Base-by-base conservation (phyloP, 2,329 filamentous ascomycete species). In the Penicillium sumatraense region DNA sequence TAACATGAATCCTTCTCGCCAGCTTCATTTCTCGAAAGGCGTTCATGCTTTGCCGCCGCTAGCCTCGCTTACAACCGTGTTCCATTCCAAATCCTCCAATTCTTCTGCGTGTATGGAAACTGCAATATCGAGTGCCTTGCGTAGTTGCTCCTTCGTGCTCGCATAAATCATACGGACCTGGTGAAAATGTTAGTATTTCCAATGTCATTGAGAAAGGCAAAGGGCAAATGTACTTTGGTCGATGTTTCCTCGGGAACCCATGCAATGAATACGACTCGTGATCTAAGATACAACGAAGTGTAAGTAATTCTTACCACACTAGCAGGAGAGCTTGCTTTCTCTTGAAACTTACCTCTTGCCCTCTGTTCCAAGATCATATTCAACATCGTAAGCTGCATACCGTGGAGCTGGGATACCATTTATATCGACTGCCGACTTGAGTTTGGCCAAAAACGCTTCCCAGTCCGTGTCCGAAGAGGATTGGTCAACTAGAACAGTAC, bases 381-480 rank as follows among this genome's bases (percentile, higher is more conserved):
- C 57, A 6, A 62, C 57, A 6, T 62, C 57, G 29, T 62, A 62
- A 16, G 53, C 55, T 11, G 59, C 57, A 26, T 60, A 62, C 9
- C 53, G 44, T 36, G 59, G 59, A 1, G 36, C 36, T 1, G 24
- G 49, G 3, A n/a, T 51, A 14, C 49, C 38, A 11, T 42, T 8
- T 9, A 35, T 40, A 5, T 42, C 35, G n/a, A 38, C 35, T 3
- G 59, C 20, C 0, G 45, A 53, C 18, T 44, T 31, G 5, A 60
- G 58, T 3, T 38, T 53, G 11, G 56, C 55, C 5, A 45, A 51
- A 31, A 62, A 62, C 1, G 18, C 27, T 23, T 60, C 40, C 6
- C n/a, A 42, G 21, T 26, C 26, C 16, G 5, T 42, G 8, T 42
- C 40, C 4, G 20, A 11, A 24, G 40, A 42, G 13, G 5, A 14